These are phyloP conservation scores for Agaricales sp. DNA, from an alignment of 1,284 basidiomycete genomes.

Conservation along the genomic window DNA sequence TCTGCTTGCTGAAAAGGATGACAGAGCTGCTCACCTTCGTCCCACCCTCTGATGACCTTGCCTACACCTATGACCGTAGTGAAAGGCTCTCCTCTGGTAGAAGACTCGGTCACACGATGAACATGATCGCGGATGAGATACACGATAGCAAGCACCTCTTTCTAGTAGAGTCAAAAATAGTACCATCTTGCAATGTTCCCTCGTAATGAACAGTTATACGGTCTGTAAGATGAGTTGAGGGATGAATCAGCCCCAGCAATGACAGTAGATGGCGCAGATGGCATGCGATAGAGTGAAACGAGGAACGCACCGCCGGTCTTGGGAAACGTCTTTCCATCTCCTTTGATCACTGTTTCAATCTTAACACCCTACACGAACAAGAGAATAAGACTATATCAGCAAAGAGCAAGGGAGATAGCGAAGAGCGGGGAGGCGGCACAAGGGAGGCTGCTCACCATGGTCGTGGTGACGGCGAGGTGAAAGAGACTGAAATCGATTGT, in stretches of 20 bases:
- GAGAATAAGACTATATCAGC: background rate
- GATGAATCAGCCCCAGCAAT: background rate
- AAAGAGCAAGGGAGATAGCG: background rate
- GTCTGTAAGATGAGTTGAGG: conserved; percentile 23
- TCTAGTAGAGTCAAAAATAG: conserved; percentile 15
- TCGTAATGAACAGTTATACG: conserved; percentile 26
- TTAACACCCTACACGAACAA: conserved; percentile 34
- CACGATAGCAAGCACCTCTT: conserved; percentile 11
- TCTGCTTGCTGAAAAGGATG: conserved; percentile 3
- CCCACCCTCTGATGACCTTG: conserved; percentile 85
- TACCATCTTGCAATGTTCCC: conserved; percentile 19
- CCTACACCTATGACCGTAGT: conserved; percentile 69
- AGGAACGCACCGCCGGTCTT: conserved; percentile 33
- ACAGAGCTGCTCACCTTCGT: conserved; percentile 58
- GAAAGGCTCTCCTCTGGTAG: conserved; percentile 48
- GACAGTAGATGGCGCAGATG: conserved; percentile 1
- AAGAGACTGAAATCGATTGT: background rate
- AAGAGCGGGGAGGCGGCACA: background rate
- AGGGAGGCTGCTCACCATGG: background rate
- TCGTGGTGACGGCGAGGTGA: background rate
- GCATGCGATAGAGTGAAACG: background rate
- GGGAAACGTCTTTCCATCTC: conserved; percentile 37
- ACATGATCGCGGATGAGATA: background rate
- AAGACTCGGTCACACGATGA: conserved; percentile 18
- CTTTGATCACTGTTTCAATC: conserved; percentile 28